A percentile compares a stretch with the other conserved stretches of the same genome.
phyloP scores from a whole-genome alignment of 768 basidiomycete genomes.

The Phanerodontia chrysosporium region DNA sequence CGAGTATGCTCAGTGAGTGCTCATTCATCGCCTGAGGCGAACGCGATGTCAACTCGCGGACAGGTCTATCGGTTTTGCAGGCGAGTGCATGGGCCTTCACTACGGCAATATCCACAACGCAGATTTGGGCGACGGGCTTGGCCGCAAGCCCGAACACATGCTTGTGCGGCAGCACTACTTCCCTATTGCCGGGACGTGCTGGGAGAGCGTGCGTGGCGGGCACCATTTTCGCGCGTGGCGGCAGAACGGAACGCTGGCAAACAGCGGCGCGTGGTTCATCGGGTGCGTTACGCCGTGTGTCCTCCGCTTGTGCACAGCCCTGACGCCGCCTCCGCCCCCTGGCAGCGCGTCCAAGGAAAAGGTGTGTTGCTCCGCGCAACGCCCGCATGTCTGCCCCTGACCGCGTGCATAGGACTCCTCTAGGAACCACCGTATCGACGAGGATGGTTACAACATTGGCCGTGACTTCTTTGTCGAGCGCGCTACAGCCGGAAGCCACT shows the following conservation, averaged over 20 bases:
- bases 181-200: conserved; percentile 80
- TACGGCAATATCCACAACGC: conserved; percentile 73
- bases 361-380: conserved; percentile 27
- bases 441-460: conserved; percentile 79
- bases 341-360: conserved; percentile 76
- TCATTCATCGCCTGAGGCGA: neutral
- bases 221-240: conserved; percentile 89
- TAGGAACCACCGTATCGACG: conserved; percentile 68
- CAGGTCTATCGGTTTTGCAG: conserved; percentile 80
- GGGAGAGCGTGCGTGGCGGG: conserved; percentile 83
- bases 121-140: conserved; percentile 80
- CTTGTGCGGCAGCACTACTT: conserved; percentile 77
- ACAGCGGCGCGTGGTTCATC: conserved; percentile 82
- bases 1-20: conserved; percentile 60
- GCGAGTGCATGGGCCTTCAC: conserved; percentile 80
- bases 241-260: conserved; percentile 72
- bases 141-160: conserved; percentile 61
- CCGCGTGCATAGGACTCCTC: conserved; percentile 41
- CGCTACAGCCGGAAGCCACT: conserved; percentile 56
- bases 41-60: neutral
- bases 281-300: conserved; percentile 44
- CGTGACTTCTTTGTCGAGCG: conserved; percentile 72
- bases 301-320: neutral
- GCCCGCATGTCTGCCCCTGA: neutral
- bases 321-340: neutral